Evolutionary conservation across 805 yeast genomes (phyloP).

Genomic region (Suhomyces xylopsoci): DNA sequence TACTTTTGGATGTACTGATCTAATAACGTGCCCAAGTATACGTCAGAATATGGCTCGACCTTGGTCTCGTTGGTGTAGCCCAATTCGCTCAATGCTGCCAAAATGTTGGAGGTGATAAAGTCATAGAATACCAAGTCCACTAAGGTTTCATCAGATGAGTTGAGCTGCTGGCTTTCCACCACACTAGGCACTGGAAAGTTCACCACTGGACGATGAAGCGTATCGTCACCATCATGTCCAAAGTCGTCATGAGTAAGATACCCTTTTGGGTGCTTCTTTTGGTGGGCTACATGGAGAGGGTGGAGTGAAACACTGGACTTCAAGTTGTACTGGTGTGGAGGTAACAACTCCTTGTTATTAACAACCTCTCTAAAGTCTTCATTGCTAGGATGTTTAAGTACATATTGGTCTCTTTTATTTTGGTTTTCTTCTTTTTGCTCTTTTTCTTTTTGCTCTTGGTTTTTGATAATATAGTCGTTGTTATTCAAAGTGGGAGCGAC

Average conservation of each 20-base stretch:
- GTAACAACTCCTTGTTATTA: slow-evolving; percentile 1
- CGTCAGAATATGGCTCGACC: slow-evolving; percentile 24
- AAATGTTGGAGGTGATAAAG: slow-evolving; percentile 51
- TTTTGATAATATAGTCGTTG: slow-evolving; percentile 41
- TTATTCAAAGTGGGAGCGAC: slow-evolving; percentile 58
- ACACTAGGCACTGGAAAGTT: slow-evolving; percentile 75
- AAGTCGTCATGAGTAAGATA: slow-evolving; percentile 80
- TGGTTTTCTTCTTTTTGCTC: neutral
- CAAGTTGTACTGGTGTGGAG: slow-evolving; percentile 6
- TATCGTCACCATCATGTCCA: slow-evolving; percentile 86
- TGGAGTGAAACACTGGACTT: neutral
- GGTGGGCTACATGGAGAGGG: neutral
- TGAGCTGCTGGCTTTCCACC: slow-evolving; percentile 49
- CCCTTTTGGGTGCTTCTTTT: slow-evolving; percentile 50
- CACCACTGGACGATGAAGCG: slow-evolving; percentile 59
- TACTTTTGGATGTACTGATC: slow-evolving; percentile 25
- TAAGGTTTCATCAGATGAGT: slow-evolving; percentile 19
- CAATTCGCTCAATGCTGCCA: slow-evolving; percentile 29
- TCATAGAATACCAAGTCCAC: slow-evolving; percentile 79
- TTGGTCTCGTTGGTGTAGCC: slow-evolving; percentile 17
- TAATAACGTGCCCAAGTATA: slow-evolving; percentile 33
- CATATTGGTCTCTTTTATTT: neutral
- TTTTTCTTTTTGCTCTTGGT: neutral
- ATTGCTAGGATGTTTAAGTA: no score
- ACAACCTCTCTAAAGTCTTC: neutral